Evolutionary conservation across 345 rosid genomes (phyloP).

Genomic region (Pelargonium nanum): DNA sequence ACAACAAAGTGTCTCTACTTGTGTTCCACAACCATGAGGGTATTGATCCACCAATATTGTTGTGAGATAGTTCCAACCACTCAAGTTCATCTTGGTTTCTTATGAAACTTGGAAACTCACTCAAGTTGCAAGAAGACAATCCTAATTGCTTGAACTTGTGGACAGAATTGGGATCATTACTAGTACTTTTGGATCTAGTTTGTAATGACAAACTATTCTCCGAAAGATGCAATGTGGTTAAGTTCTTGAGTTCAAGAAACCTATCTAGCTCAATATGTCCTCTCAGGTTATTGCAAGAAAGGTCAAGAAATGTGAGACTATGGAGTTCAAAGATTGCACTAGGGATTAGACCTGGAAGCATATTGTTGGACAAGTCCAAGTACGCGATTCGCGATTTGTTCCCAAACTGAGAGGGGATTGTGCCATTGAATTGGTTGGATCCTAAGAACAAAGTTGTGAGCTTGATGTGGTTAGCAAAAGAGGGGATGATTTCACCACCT

Average conservation of each 20-base stretch:
- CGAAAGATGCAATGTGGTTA: not conserved
- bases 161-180: not conserved
- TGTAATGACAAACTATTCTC: conserved; percentile 3
- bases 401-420: conserved; percentile 9
- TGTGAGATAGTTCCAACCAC: conserved; percentile 3
- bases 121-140: conserved; percentile 11
- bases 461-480: not conserved
- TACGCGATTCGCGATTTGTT: not conserved
- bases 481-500: not conserved
- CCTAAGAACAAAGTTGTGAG: not conserved
- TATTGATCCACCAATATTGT: conserved; percentile 5
- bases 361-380: conserved; percentile 8
- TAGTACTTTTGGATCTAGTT: not conserved
- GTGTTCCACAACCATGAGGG: conserved; percentile 6
- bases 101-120: conserved; percentile 2
- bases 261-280: not conserved
- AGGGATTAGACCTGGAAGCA: not conserved
- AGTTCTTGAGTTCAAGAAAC: not conserved
- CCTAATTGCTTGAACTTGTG: not conserved
- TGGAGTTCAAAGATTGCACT: not conserved
- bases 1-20: not conserved
- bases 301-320: not conserved
- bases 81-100: not conserved
- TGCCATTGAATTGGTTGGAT: conserved; percentile 10
- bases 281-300: conserved; percentile 5